phyloP scores from a whole-genome alignment of 2,329 filamentous ascomycete species.

The Colletotrichum euphorbiae region DNA sequence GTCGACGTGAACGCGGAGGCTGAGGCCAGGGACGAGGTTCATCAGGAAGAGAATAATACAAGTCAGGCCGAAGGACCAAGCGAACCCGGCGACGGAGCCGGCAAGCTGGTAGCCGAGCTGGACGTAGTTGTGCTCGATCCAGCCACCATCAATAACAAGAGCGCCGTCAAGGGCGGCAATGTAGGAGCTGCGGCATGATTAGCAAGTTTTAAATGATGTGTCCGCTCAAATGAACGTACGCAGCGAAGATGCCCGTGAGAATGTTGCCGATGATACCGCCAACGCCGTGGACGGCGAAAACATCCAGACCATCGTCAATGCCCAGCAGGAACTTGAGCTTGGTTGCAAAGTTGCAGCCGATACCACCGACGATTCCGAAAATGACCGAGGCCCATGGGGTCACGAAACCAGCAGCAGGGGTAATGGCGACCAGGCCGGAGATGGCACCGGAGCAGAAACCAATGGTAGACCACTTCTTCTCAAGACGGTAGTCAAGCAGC shows the following conservation, averaged over 20 bases:
- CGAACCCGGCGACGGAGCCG: constrained; percentile 72
- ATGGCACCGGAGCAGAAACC: constrained; percentile 94
- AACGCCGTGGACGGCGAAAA: constrained; percentile 90
- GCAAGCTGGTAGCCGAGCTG: constrained; percentile 79
- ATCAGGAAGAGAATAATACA: constrained; percentile 77
- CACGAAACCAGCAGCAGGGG: constrained; percentile 88
- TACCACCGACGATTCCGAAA: constrained; percentile 69
- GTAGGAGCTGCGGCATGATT: constrained; percentile 62
- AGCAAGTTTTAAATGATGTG: constrained; percentile 20
- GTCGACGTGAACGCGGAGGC: constrained; percentile 73
- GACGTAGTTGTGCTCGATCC: constrained; percentile 77
- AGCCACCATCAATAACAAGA: constrained; percentile 69
- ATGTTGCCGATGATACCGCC: constrained; percentile 86
- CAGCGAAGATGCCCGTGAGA: constrained; percentile 81
- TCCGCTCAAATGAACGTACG: constrained; percentile 56
- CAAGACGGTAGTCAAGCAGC: constrained; percentile 88
- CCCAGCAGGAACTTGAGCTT: constrained; percentile 82
- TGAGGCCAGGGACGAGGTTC: constrained; percentile 77
- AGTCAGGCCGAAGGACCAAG: constrained; percentile 75
- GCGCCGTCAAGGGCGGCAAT: constrained; percentile 80
- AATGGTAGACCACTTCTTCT: constrained; percentile 93
- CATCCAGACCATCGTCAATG: constrained; percentile 89
- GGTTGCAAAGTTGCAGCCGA: constrained; percentile 85
- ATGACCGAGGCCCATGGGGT: constrained; percentile 72
- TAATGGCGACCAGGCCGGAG: constrained; percentile 88